Base-by-base conservation (phyloP, 1,284 basidiomycete species). In the Cystobasidiaceae sp. region DNA sequence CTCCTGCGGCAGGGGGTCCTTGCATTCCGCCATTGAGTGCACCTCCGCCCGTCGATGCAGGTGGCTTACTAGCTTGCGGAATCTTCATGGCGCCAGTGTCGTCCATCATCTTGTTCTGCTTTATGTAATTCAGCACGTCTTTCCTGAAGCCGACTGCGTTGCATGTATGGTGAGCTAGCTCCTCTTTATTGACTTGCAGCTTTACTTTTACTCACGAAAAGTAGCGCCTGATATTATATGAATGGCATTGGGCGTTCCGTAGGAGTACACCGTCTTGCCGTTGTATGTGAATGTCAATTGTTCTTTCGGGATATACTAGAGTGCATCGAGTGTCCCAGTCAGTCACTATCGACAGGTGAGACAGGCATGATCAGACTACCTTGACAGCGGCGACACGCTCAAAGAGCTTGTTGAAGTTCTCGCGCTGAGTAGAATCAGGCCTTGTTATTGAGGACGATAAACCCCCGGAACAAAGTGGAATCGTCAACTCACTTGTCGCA, bases 381-480 rank as follows among this genome's bases (percentile, higher is more conserved):
- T 62, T 62, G 30, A 48, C 37, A 9, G 21, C 45, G 28, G 37
- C 45, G 48, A 62, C 25, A 11, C 49, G 28, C 3, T 27, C 41
- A 37, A 62, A 62, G 13, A 62, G 49, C 15, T 28, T 43, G 9
- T 62, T 39, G 28, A 62, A 62, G 4, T 39, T 62, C 39, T 62
- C 60, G 9, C 50, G 32, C 58, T 60, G 33, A 19, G 32, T 27
- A 17, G 23, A 11, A 25, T n/a, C n/a, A 7, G 13, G 23, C 7
- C 15, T 9, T 13, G 17, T 19, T 30, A 33, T 11, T n/a, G 30
- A 28, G 50, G 2, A 17, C 11, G 17, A 2, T 4, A 15, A 17
- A 33, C 2, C 2, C 30, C 21, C 2, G 23, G 17, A 52, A 13
- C 30, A 52, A 3, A n/a, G 7, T n/a, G n/a, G 25, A 23, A 2